These are phyloP conservation scores for Ophiostoma novo-ulmi DNA, from an alignment of 2,329 filamentous ascomycete genomes.

Conservation along the genomic window DNA sequence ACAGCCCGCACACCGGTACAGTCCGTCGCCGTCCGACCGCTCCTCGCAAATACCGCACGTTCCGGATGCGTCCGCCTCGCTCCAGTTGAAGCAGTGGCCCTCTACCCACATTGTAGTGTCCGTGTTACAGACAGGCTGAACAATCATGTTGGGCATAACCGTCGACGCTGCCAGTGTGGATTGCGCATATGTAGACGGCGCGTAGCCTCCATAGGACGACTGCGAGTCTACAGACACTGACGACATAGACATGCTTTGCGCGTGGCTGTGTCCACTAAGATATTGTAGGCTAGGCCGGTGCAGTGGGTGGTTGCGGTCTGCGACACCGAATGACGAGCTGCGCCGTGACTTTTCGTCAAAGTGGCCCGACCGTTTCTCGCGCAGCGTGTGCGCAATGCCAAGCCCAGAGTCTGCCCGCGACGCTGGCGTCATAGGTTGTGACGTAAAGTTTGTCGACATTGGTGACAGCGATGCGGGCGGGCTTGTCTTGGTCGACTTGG, in stretches of 20 bases:
- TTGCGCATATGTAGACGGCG: slow-evolving; percentile 76
- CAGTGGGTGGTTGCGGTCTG: slow-evolving; percentile 60
- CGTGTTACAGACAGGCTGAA: slow-evolving; percentile 73
- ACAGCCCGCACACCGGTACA: slow-evolving; percentile 69
- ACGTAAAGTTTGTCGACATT: slow-evolving; percentile 70
- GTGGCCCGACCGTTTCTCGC: slow-evolving; percentile 91
- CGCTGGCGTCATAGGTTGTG: slow-evolving; percentile 68
- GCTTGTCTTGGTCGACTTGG: slow-evolving; percentile 55
- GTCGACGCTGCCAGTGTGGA: slow-evolving; percentile 82
- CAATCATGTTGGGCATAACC: slow-evolving; percentile 77
- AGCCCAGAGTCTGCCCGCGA: slow-evolving; percentile 90
- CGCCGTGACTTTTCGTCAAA: slow-evolving; percentile 78
- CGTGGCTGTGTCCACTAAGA: slow-evolving; percentile 53
- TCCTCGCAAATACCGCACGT: slow-evolving; percentile 73
- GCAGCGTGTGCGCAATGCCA: slow-evolving; percentile 74
- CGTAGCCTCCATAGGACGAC: slow-evolving; percentile 69
- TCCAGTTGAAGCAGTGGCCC: slow-evolving; percentile 72
- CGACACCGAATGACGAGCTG: slow-evolving; percentile 84
- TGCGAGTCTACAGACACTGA: slow-evolving; percentile 58
- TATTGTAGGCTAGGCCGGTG: slow-evolving; percentile 71
- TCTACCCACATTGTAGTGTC: slow-evolving; percentile 79
- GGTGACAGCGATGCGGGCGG: slow-evolving; percentile 67
- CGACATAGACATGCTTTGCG: slow-evolving; percentile 54
- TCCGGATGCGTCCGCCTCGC: slow-evolving; percentile 52
- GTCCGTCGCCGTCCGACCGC: slow-evolving; percentile 63